Percentiles rank a stretch among this genome's conserved stretches.
Evolutionary conservation across 1,284 basidiomycete species (phyloP).

Genomic region (Phlebopus sp.): DNA sequence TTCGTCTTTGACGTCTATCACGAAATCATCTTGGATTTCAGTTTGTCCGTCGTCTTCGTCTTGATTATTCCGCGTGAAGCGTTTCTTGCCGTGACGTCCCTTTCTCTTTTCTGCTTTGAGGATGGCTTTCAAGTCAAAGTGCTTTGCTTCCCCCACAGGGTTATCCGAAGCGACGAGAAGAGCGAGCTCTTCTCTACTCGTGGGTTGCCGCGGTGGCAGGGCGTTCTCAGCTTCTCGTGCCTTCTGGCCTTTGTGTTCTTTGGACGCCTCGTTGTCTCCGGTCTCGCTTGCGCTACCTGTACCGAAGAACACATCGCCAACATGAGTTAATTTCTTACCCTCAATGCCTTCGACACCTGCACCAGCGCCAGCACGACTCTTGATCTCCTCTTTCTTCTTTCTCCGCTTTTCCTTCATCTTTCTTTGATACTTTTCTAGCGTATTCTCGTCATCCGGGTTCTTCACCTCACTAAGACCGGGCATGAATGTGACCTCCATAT

Average conservation of each 20-base stretch:
- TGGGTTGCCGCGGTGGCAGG: slow-evolving; percentile 23
- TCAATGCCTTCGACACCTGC: slow-evolving; percentile 22
- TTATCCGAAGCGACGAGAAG: slow-evolving; percentile 62
- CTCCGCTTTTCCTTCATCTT: slow-evolving; percentile 87
- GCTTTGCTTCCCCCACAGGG: slow-evolving; percentile 55
- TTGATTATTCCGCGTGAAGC: slow-evolving; percentile 43
- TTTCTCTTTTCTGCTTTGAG: slow-evolving; percentile 80
- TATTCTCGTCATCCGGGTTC: slow-evolving; percentile 70
- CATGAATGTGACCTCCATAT: slow-evolving; percentile 93
- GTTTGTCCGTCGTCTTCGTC: slow-evolving; percentile 44
- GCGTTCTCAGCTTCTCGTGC: slow-evolving; percentile 9
- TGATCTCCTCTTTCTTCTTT: slow-evolving; percentile 69
- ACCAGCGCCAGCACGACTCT: slow-evolving; percentile 26
- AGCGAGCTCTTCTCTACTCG: slow-evolving; percentile 61
- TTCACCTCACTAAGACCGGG: slow-evolving; percentile 69
- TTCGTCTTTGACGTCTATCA: slow-evolving; percentile 83
- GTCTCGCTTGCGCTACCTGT: slow-evolving; percentile 41
- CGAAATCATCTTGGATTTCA: slow-evolving; percentile 76
- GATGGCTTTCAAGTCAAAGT: slow-evolving; percentile 92
- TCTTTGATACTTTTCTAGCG: slow-evolving; percentile 79
- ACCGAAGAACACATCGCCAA: slow-evolving; percentile 64
- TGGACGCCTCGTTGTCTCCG: slow-evolving; percentile 32
- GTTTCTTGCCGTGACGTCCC: slow-evolving; percentile 37
- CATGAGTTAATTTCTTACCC: slow-evolving; percentile 21
- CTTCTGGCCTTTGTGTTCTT: slow-evolving; percentile 23